Evolutionary conservation across 2,329 filamentous ascomycete species (phyloP).

Genomic region (Penicillium sumatraense): DNA sequence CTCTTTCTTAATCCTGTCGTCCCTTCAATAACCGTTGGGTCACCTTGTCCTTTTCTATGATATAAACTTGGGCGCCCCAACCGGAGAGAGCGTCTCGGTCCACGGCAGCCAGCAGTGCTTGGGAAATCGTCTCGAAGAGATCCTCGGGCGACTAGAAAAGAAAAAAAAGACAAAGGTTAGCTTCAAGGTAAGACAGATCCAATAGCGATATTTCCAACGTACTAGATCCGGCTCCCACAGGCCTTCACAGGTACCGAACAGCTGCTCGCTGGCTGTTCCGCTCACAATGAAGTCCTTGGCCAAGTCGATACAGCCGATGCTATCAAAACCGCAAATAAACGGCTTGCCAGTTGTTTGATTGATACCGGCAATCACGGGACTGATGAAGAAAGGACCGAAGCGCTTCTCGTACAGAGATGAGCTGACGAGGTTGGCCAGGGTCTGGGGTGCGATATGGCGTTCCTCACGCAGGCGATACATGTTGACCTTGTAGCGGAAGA

Average conservation of each 20-base stretch:
- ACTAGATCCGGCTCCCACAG: conserved; percentile 98
- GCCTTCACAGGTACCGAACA: conserved; percentile 98
- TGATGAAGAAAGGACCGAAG: conserved; percentile 96
- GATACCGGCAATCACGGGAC: conserved; percentile 90
- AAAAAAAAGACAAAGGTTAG: conserved; percentile 2
- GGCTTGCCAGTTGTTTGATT: conserved; percentile 93
- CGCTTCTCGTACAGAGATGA: conserved; percentile 90
- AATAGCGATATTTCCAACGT: conserved; percentile 40
- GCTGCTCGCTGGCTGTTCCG: conserved; percentile 93
- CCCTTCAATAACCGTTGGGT: conserved; percentile 98
- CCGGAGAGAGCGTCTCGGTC: conserved; percentile 96
- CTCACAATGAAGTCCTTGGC: conserved; percentile 99
- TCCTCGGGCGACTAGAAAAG: conserved; percentile 76
- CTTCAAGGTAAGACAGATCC: conserved; percentile 15
- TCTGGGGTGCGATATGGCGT: conserved; percentile 90
- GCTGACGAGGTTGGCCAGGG: conserved; percentile 94
- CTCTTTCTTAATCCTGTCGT: conserved; percentile 75
- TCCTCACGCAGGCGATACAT: conserved; percentile 99
- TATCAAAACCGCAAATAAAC: conserved; percentile 99
- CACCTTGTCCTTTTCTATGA: conserved; percentile 99
- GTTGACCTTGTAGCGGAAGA: conserved; percentile 99
- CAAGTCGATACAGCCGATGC: conserved; percentile 98
- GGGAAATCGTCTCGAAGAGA: conserved; percentile 97
- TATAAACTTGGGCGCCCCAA: conserved; percentile 98
- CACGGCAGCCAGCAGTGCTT: conserved; percentile 91